Conservation (phyloP, 1,284 basidiomycete genomes). For the Cutaneotrichosporon arboriforme region DNA sequence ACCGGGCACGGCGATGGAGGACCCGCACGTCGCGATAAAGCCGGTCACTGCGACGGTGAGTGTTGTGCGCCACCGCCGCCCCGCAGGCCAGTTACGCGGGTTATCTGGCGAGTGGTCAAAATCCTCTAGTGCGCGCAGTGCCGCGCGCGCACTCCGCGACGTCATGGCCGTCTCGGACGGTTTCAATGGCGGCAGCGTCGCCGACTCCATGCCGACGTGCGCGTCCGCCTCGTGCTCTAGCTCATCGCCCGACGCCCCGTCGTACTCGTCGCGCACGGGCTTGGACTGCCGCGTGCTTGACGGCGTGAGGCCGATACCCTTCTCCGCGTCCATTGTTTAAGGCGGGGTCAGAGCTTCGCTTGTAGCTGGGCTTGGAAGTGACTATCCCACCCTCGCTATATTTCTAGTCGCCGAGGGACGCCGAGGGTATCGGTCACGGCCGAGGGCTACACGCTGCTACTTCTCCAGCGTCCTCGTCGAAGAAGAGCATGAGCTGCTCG, state of each 20-base stretch:
- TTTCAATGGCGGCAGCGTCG: conserved; percentile 7
- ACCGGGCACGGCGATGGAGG: conserved; percentile 41
- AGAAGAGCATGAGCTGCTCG: too few species aligned
- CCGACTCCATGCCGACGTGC: not conserved
- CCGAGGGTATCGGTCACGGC: too few species aligned
- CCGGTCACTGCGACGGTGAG: conserved; percentile 39
- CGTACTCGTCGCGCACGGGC: not conserved
- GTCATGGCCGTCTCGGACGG: conserved; percentile 17
- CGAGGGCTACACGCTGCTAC: too few species aligned
- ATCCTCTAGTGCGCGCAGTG: conserved; percentile 22
- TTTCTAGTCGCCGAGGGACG: too few species aligned
- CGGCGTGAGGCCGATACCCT: too few species aligned
- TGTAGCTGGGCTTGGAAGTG: too few species aligned
- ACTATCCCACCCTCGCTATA: too few species aligned
- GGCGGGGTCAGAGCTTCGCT: too few species aligned
- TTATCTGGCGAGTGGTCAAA: conserved; percentile 33
- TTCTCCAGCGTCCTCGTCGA: too few species aligned
- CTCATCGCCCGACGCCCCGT: not conserved
- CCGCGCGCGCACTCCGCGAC: conserved; percentile 22
- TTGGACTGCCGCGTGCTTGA: too few species aligned
- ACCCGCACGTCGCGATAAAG: conserved; percentile 42
- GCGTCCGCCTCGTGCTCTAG: not conserved
- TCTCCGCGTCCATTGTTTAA: too few species aligned
- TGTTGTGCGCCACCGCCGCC: conserved; percentile 31
- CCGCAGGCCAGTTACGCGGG: conserved; percentile 36